Evolutionary conservation across 306 rosid species (phyloP).

Genomic region (barrel medic (Medicago truncatula)): DNA sequence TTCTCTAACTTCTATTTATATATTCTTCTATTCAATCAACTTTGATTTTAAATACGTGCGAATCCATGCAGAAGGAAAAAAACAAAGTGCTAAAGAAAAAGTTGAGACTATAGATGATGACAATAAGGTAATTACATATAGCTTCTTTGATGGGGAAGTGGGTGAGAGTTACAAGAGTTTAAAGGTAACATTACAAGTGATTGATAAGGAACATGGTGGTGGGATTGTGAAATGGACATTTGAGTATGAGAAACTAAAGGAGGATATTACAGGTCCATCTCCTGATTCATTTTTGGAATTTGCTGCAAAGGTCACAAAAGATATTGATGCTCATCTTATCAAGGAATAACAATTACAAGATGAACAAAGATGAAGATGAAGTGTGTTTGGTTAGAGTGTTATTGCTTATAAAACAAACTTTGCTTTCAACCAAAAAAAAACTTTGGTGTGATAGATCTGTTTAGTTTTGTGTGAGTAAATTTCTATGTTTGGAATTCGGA

Average conservation of each 20-base stretch:
- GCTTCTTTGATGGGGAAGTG: constrained; percentile 33
- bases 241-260: constrained; percentile 40
- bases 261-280: constrained; percentile 12
- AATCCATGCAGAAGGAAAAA: constrained; percentile 36
- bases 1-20: too few relatives aligned
- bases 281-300: constrained; percentile 31
- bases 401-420: background rate
- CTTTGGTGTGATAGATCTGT: background rate
- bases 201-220: constrained; percentile 36
- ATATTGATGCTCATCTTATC: constrained; percentile 42
- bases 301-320: constrained; percentile 2
- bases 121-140: constrained; percentile 32
- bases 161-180: constrained; percentile 35
- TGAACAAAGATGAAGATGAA: background rate
- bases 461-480: too few relatives aligned
- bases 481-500: too few relatives aligned
- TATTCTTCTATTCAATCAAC: too few relatives aligned
- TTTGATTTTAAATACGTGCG: too few relatives aligned
- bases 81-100: constrained; percentile 19
- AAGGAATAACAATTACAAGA: background rate
- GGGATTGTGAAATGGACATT: constrained; percentile 41
- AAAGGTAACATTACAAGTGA: background rate
- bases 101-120: constrained; percentile 37
- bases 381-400: background rate
- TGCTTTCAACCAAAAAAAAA: too few relatives aligned